Conservation (phyloP, 371 early-diverging fungal species). For the Mycotypha africana region DNA sequence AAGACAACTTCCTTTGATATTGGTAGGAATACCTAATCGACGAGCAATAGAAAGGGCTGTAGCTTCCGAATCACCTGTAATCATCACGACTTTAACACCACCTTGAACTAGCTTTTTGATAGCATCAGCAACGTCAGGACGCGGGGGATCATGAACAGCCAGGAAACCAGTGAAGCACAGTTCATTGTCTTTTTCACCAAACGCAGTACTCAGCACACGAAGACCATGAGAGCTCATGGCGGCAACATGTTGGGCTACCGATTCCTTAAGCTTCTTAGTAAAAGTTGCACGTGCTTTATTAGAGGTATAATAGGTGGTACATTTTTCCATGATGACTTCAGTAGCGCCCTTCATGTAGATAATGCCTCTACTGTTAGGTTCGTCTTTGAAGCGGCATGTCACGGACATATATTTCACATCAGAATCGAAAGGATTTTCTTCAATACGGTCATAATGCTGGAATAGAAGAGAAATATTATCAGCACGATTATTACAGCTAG, state of each 20-base stretch:
- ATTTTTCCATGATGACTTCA: constrained; percentile 67
- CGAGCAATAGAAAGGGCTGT: constrained; percentile 80
- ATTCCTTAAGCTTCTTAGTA: constrained; percentile 45
- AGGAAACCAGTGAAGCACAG: constrained; percentile 78
- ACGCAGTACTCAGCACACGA: constrained; percentile 84
- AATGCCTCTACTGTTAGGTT: constrained; percentile 13
- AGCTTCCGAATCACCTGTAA: constrained; percentile 86
- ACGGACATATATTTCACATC: constrained; percentile 92
- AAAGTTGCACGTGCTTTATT: constrained; percentile 33
- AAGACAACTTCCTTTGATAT: constrained; percentile 47
- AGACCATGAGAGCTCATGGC: constrained; percentile 80
- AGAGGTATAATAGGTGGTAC: constrained; percentile 51
- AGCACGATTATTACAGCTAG: too few relatives aligned
- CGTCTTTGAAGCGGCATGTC: constrained; percentile 37
- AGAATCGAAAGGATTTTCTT: constrained; percentile 85
- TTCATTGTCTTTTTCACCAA: constrained; percentile 50
- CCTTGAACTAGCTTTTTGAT: constrained; percentile 59
- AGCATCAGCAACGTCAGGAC: constrained; percentile 64
- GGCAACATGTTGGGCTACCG: constrained; percentile 48
- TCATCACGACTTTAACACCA: constrained; percentile 84
- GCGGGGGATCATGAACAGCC: constrained; percentile 84
- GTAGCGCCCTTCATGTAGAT: constrained; percentile 74
- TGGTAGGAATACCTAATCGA: constrained; percentile 67
- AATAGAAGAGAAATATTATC: too few relatives aligned
- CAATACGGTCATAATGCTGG: constrained; percentile 53